Conservation (phyloP, 2,329 filamentous ascomycete genomes). For the Furcasterigmium furcatum region DNA sequence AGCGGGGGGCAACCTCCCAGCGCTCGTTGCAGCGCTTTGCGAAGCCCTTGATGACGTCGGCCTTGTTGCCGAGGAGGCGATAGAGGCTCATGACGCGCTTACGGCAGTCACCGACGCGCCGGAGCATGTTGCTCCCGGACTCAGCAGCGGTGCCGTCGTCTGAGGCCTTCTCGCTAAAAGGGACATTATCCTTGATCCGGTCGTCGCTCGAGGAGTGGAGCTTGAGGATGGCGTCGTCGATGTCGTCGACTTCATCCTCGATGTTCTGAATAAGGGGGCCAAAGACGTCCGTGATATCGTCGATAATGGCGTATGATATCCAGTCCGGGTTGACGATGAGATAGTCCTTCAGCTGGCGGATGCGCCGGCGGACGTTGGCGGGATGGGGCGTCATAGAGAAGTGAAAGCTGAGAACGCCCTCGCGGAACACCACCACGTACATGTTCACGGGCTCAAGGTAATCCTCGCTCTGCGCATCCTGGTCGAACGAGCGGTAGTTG, state of each 20-base stretch:
- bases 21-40: slow-evolving; percentile 97
- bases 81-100: slow-evolving; percentile 98
- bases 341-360: slow-evolving; percentile 92
- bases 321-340: slow-evolving; percentile 91
- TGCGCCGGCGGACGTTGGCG: slow-evolving; percentile 89
- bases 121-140: slow-evolving; percentile 76
- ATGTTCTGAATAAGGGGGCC: slow-evolving; percentile 88
- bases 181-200: slow-evolving; percentile 27
- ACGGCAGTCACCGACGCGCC: slow-evolving; percentile 86
- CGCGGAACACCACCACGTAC: slow-evolving; percentile 94
- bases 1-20: slow-evolving; percentile 92
- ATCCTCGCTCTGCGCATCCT: slow-evolving; percentile 83
- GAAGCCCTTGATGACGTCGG: slow-evolving; percentile 98
- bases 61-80: slow-evolving; percentile 90
- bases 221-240: slow-evolving; percentile 85
- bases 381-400: slow-evolving; percentile 95
- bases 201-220: slow-evolving; percentile 64
- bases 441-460: slow-evolving; percentile 96
- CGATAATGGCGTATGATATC: slow-evolving; percentile 97
- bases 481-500: slow-evolving; percentile 97
- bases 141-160: slow-evolving; percentile 43
- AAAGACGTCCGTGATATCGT: slow-evolving; percentile 97
- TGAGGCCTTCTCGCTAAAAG: slow-evolving; percentile 41
- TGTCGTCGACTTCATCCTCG: slow-evolving; percentile 94
- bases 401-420: slow-evolving; percentile 94